Evolutionary conservation across 1,139 yeast species (phyloP).

Genomic region (Blastobotrys persicus): DNA sequence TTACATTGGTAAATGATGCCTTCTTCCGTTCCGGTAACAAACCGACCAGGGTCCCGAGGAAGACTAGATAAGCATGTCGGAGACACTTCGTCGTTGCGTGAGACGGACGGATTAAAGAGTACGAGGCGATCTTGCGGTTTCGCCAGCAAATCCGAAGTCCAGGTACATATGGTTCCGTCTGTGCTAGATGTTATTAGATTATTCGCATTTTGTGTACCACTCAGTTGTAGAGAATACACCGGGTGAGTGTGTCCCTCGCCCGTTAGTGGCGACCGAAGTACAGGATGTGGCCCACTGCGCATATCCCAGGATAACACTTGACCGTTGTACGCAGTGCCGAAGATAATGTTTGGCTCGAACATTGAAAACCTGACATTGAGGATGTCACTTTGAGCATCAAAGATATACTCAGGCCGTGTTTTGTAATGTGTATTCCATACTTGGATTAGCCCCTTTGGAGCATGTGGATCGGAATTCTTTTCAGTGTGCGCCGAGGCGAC

Average conservation of each 20-base stretch:
- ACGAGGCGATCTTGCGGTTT: slow-evolving; percentile 40
- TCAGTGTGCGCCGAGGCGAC: slow-evolving; percentile 42
- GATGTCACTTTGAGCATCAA: slow-evolving; percentile 48
- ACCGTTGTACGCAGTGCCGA: slow-evolving; percentile 50
- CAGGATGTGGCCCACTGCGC: slow-evolving; percentile 34
- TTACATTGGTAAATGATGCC: slow-evolving; percentile 48
- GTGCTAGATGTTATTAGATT: slow-evolving; percentile 43
- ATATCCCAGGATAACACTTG: slow-evolving; percentile 49
- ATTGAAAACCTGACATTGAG: slow-evolving; percentile 42
- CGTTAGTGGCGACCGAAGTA: slow-evolving; percentile 36
- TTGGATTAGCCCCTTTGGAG: slow-evolving; percentile 37
- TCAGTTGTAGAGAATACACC: slow-evolving; percentile 39
- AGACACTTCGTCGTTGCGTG: slow-evolving; percentile 41
- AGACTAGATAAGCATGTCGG: slow-evolving; percentile 39
- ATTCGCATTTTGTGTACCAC: slow-evolving; percentile 37
- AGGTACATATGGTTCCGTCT: slow-evolving; percentile 48
- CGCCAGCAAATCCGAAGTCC: slow-evolving; percentile 48
- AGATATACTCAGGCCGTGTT: slow-evolving; percentile 49
- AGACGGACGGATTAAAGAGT: slow-evolving; percentile 30
- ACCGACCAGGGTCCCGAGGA: slow-evolving; percentile 37
- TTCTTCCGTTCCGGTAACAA: slow-evolving; percentile 48
- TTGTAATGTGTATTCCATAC: slow-evolving; percentile 44
- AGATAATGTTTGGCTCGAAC: slow-evolving; percentile 38
- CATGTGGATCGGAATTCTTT: slow-evolving; percentile 27
- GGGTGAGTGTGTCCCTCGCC: slow-evolving; percentile 46